Base-by-base conservation (phyloP, 148 eudicot genomes). In the Bassia scoparia region DNA sequence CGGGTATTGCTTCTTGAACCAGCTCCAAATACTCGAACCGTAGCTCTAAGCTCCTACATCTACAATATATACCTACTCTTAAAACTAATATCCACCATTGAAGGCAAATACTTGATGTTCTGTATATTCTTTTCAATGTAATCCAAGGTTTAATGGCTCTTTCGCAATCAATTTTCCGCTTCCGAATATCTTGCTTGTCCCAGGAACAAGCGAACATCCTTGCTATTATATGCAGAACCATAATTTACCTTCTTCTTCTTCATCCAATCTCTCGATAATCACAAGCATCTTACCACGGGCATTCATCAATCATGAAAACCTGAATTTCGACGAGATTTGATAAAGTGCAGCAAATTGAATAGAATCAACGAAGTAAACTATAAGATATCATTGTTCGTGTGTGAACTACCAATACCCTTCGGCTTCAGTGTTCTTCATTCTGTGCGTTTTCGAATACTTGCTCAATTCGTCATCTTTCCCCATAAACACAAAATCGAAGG, bases 41-140 rank as follows among this genome's bases (percentile, higher is more conserved):
- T 94, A 94, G 74, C 98, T 91, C 73, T 97, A 79, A 16, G 97
- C 86, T 31, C 98, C 98, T 65, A 95, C 98, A 82, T 95, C 98
- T 29, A 95, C 87, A 61, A 95, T 62, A 91, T 86, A 61, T 91
- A 95, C 65, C 89, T 82, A 24, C 72, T 70, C 87, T 89, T 91
- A 50, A 88, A 95, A 75, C 84, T 89, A 65, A 95, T 86, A 70
- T 95, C 97, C 46, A 81, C 98, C 94, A 89, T 83, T 14, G 89
- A 77, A 4, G 97, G 72, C 62, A 95, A 79, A 75, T 95, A 95
- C 80, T 84, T 91, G 0, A 95, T 80, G 13, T 89, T 95, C 83
- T 87, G 87, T 33, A 84, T 80, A 69, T 94, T 77, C 68, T 88
- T 76, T 95, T 91, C 68, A 95, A 68, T 56, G 98, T 87, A 67